These are phyloP conservation scores for Incumbomyces lentus DNA, from an alignment of 2,329 filamentous ascomycete genomes.

Conservation along the genomic window DNA sequence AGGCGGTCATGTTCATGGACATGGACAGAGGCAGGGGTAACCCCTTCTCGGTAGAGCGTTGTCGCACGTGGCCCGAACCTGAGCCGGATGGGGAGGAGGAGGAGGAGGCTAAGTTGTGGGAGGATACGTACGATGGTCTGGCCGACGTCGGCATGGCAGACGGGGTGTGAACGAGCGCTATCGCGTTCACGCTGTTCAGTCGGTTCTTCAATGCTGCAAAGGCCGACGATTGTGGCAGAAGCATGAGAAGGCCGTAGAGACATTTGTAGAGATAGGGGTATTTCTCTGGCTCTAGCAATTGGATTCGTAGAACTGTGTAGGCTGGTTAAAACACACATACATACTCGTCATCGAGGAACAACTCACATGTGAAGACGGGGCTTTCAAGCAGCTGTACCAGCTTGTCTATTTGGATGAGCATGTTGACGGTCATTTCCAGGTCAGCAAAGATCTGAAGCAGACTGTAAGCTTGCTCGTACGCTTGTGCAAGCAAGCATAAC, in stretches of 20 bases:
- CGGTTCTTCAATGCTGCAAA: constrained; percentile 95
- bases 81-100: background rate
- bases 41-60: background rate
- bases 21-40: background rate
- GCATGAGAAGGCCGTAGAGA: constrained; percentile 92
- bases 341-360: constrained; percentile 8
- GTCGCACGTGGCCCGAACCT: background rate
- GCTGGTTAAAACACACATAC: constrained; percentile 7
- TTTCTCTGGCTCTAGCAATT: constrained; percentile 88
- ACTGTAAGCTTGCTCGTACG: constrained; percentile 96
- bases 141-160: constrained; percentile 32
- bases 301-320: constrained; percentile 72
- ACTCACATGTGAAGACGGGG: constrained; percentile 88
- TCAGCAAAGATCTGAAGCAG: constrained; percentile 93
- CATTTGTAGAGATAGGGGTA: constrained; percentile 96
- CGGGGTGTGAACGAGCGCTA: constrained; percentile 82
- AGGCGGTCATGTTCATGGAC: background rate
- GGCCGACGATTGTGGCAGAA: constrained; percentile 93
- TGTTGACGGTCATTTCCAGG: constrained; percentile 96
- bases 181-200: constrained; percentile 91
- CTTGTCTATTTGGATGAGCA: constrained; percentile 97
- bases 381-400: constrained; percentile 93
- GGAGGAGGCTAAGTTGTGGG: background rate
- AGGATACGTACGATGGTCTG: constrained; percentile 15
- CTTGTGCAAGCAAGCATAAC: constrained; percentile 85